Conservation (phyloP, 148 eudicot genomes). For the Rhododendron simsii region DNA sequence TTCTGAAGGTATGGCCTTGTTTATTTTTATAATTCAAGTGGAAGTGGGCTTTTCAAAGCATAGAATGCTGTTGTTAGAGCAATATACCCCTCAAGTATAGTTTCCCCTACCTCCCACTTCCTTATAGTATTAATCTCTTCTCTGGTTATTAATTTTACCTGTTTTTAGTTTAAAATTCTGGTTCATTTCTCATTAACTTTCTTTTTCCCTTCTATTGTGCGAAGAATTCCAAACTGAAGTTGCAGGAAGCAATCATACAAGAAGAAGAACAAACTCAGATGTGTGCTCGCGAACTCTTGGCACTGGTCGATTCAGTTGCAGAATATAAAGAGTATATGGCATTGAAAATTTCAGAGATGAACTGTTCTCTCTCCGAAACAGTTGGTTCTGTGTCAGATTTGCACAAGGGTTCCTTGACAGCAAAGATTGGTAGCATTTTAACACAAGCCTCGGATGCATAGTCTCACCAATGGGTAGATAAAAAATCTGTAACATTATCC, state of each 20-base stretch:
- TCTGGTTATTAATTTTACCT: not conserved
- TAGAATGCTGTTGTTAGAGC: not conserved
- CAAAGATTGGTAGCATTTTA: constrained; percentile 6
- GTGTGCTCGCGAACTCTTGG: constrained; percentile 67
- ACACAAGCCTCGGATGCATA: constrained; percentile 5
- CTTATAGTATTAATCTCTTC: not conserved
- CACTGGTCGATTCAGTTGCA: constrained; percentile 64
- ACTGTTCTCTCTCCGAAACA: constrained; percentile 41
- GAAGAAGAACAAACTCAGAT: constrained; percentile 55
- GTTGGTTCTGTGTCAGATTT: constrained; percentile 36
- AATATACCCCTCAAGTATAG: not conserved
- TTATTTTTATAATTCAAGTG: not conserved
- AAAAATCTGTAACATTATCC: not conserved
- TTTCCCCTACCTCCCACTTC: not conserved
- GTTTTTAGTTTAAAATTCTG: not conserved
- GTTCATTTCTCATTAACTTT: constrained; percentile 1
- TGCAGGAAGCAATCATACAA: constrained; percentile 41
- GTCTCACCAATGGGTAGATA: not conserved
- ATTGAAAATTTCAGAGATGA: constrained; percentile 57
- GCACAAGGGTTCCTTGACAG: constrained; percentile 37
- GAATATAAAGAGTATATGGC: constrained; percentile 64
- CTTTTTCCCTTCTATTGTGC: not conserved
- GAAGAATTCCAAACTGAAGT: constrained; percentile 54
- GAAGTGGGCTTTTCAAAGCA: not conserved
- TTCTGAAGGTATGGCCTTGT: constrained; percentile 55